Evolutionary conservation across 371 early-diverging fungal species (phyloP), one percentile per base, ranked within the genome.

Genomic region (Nosema muscidifuracis): DNA sequence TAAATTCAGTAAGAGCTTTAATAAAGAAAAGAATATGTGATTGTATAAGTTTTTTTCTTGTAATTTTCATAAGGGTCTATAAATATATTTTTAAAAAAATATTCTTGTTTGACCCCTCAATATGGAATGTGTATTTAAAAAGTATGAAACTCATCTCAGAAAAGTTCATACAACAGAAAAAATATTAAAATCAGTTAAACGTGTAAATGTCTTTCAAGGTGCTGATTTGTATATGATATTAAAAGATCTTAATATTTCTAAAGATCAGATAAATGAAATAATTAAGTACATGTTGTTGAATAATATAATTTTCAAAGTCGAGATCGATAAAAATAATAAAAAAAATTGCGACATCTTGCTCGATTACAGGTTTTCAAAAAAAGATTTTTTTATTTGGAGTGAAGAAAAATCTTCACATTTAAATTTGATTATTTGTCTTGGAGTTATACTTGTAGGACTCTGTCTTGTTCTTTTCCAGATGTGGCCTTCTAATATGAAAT

Each of bases 401-500:
- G 92, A 91, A 80, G 92, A 95, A 81, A 91, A 91, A 18, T 88
- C 91, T 10, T 89, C 88, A 81, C 69, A 88, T 56, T 83, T 85
- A 77, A 84, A 86, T 40, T 87, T 88, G 57, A 77, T 93, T 44
- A 87, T 90, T 50, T 91, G 90, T 15, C 81, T 87, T 15, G 86
- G 84, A 4, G 82, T 95, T 24, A 85, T 96, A 20, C 78, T 86
- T 9, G 79, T 89, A 20, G 88, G 90, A 20, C 85, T 96, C 42
- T 89, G 89, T 1, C 90, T 90, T 38, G 95, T 94, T 42, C 86
- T 98, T 87, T 98, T 94, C 87, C 94, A 94, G 47, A 87, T 97
- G 10, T 98, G 96, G 96, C 99, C 99, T 0, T 79, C 86, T 15
- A 80, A 85, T 20, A 81, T 96, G 66, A 86, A 89, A 44, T 78